Percentiles rank a stretch among this genome's conserved stretches.
Conservation (phyloP, 139 green algal species). For the Chlorella sp. region DNA sequence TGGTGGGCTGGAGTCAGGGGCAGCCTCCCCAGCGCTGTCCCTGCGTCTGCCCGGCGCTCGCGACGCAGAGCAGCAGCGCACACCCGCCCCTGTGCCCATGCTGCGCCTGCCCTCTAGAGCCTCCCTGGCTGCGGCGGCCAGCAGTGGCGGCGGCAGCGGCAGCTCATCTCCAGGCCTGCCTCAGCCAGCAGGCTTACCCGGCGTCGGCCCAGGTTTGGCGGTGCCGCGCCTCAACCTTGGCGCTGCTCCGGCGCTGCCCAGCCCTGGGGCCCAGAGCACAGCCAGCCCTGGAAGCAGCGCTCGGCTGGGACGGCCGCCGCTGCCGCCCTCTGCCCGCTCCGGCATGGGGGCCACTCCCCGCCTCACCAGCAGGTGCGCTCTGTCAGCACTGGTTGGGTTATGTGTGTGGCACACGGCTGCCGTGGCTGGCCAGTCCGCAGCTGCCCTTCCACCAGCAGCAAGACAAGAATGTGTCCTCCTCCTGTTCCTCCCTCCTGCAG, state of each 20-base stretch:
- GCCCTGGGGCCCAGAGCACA: slow-evolving; percentile 20
- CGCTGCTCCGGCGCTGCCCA: not conserved
- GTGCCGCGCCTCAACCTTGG: slow-evolving; percentile 31
- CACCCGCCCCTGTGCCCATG: slow-evolving; percentile 1
- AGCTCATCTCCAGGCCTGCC: slow-evolving; percentile 5
- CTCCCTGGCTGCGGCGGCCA: not conserved
- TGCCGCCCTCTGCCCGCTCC: slow-evolving; percentile 30
- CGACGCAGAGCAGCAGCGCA: not conserved
- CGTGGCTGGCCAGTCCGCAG: no score
- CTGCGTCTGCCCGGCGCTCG: not conserved
- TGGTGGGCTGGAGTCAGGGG: slow-evolving; percentile 6
- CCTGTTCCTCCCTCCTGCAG: not conserved
- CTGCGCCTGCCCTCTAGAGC: slow-evolving; percentile 17
- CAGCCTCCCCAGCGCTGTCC: not conserved
- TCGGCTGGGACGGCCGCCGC: slow-evolving; percentile 24
- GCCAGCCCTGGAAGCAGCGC: slow-evolving; percentile 33
- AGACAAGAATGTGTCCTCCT: no score
- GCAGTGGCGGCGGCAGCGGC: not conserved
- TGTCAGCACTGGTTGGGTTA: no score
- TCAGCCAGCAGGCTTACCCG: not conserved
- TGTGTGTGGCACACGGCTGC: no score
- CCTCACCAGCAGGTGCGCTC: slow-evolving; percentile 7
- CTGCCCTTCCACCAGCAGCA: no score
- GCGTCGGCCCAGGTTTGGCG: not conserved
- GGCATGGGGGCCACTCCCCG: slow-evolving; percentile 20